These are phyloP conservation scores for Ophiognomonia clavigignenti-juglandacearum DNA, from an alignment of 2,329 filamentous ascomycete species.

Conservation along the genomic window DNA sequence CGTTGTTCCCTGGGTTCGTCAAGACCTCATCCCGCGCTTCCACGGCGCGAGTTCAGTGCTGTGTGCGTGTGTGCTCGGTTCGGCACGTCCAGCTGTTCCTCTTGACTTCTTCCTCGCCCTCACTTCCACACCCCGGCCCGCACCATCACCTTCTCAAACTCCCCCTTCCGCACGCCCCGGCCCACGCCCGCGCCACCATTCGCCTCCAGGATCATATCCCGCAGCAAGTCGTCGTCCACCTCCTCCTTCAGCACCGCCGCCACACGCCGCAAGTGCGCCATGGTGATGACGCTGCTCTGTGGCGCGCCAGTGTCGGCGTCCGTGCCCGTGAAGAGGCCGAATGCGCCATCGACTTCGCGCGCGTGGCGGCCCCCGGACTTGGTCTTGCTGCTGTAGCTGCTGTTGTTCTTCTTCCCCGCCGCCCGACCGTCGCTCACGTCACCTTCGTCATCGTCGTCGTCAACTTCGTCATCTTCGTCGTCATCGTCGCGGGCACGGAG, in stretches of 20 bases:
- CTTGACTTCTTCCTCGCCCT: slow-evolving; percentile 47
- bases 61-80: too few relatives aligned
- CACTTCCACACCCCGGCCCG: slow-evolving; percentile 82
- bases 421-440: too few relatives aligned
- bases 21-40: too few relatives aligned
- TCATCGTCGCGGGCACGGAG: slow-evolving; percentile 57
- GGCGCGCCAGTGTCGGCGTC: slow-evolving; percentile 19
- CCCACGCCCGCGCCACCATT: slow-evolving; percentile 73
- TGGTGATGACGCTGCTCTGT: slow-evolving; percentile 56
- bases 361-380: too few relatives aligned
- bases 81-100: background rate
- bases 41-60: too few relatives aligned
- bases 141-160: slow-evolving; percentile 84
- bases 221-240: slow-evolving; percentile 75
- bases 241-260: slow-evolving; percentile 80
- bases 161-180: slow-evolving; percentile 67
- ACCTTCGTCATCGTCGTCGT: too few relatives aligned
- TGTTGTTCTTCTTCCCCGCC: too few relatives aligned
- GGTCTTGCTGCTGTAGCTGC: too few relatives aligned
- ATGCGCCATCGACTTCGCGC: slow-evolving; percentile 75
- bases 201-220: slow-evolving; percentile 93
- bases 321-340: slow-evolving; percentile 68
- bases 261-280: slow-evolving; percentile 73
- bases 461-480: slow-evolving; percentile 22
- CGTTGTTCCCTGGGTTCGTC: too few relatives aligned